phyloP scores from a whole-genome alignment of 1,284 basidiomycete species.

The Sanghuangporus sanghuang region DNA sequence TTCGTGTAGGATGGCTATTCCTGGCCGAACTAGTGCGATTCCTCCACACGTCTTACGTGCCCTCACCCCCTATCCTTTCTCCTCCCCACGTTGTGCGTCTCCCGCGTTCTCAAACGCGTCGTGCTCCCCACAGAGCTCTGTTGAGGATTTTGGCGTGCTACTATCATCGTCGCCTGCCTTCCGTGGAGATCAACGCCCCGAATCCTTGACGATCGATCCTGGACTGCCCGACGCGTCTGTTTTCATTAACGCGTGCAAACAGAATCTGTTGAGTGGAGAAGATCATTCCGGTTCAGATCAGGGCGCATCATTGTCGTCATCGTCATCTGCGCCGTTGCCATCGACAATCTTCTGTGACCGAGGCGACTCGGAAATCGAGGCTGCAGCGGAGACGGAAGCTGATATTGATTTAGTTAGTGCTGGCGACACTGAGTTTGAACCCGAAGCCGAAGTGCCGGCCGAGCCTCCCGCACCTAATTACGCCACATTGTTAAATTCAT shows the following conservation, averaged over 20 bases:
- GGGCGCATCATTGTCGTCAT: not conserved
- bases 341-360: not conserved
- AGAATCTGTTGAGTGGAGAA: not conserved
- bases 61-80: not conserved
- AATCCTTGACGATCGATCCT: conserved; percentile 13
- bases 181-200: conserved; percentile 7
- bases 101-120: not conserved
- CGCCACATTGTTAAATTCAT: not conserved
- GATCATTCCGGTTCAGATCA: not conserved
- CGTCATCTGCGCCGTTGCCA: not conserved
- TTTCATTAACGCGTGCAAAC: not conserved
- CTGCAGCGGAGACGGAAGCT: not conserved
- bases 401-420: not conserved
- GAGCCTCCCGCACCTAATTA: not conserved
- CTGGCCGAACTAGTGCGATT: conserved; percentile 5
- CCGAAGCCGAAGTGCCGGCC: not conserved
- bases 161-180: conserved; percentile 7
- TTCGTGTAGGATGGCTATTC: not conserved
- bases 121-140: conserved; percentile 9
- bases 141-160: conserved; percentile 11
- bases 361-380: not conserved
- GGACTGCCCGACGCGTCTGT: not conserved
- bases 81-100: not conserved
- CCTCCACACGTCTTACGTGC: conserved; percentile 5
- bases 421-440: not conserved